Evolutionary conservation across 768 basidiomycete species (phyloP), one percentile per base, ranked within the genome.

Genomic region (Leccinum ochraceum): DNA sequence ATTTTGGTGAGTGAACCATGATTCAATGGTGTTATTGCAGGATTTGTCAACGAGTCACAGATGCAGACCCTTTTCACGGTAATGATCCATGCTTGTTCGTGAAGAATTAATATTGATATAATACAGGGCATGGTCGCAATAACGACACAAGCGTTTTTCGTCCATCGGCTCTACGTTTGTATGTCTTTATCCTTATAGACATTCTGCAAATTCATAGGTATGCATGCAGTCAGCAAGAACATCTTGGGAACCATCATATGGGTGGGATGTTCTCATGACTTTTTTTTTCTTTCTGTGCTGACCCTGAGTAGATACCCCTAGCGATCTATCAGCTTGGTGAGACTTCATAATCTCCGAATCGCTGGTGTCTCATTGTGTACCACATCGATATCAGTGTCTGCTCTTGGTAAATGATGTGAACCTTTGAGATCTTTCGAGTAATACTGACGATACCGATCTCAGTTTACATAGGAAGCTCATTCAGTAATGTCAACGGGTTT

Each of bases 281-380:
- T 42, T n/a, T 42, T 42, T 42, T 26, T 39, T 11, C 3, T 24
- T 42, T 42, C 17, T 42, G 42, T 42, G 4, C 42, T 42, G 42
- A 4, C 30, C 13, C 9, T 6, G 22, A 22, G n/a, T 44, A 61
- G 60, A 11, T 57, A 22, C 60, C 56, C 17, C 3, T 36, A 13
- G 53, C 52, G 20, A 22, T 50, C n/a, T 61, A 39, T 22, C 56
- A 53, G 4, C 42, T 61, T 22, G 56, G 60, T 61, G 44, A 57
- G 60, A 49, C 16, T n/a, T 34, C 17, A n/a, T 42, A n/a, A 10
- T 42, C 17, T n/a, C 42, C n/a, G 9, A 42, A 42, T 4, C 4
- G n/a, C 9, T 42, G 32, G 32, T 42, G 42, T 42, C 42, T 42
- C 42, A 42, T 42, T 42, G 17, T 42, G n/a, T 42, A 42, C 39